Percentiles rank a stretch among this genome's conserved stretches.
Conservation (phyloP, 345 rosid genomes). For the Lumnitzera littorea region DNA sequence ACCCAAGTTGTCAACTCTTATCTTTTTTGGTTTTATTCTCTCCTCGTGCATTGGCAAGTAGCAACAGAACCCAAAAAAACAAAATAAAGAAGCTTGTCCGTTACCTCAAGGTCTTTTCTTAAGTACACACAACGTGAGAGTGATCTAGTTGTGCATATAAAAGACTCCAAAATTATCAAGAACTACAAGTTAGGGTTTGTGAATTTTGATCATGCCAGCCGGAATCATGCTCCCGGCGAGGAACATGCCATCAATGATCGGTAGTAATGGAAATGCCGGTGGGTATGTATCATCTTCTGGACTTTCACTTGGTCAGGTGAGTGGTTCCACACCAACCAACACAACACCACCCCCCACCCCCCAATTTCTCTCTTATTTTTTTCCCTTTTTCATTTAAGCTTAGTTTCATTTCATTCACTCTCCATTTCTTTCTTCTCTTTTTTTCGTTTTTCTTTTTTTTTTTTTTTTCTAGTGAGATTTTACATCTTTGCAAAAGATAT, state of each 20-base stretch:
- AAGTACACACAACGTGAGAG: too few relatives aligned
- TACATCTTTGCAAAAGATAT: too few relatives aligned
- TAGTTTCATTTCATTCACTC: too few relatives aligned
- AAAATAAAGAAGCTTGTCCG: too few relatives aligned
- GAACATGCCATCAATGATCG: conserved; percentile 43
- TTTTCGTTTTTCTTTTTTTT: too few relatives aligned
- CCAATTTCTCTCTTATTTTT: background rate
- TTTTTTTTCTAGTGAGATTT: too few relatives aligned
- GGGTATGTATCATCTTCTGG: conserved; percentile 49
- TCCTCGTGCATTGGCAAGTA: too few relatives aligned
- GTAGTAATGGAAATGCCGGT: conserved; percentile 25
- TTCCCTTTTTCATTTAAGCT: too few relatives aligned
- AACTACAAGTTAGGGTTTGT: conserved; percentile 16
- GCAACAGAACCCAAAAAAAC: background rate
- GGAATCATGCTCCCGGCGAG: conserved; percentile 58
- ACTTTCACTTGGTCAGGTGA: conserved; percentile 50
- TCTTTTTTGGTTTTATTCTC: background rate
- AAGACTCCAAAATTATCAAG: conserved; percentile 2
- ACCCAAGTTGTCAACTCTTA: conserved; percentile 20
- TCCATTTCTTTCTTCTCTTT: too few relatives aligned
- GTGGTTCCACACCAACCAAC: background rate
- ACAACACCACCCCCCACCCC: too few relatives aligned
- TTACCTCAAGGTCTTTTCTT: background rate
- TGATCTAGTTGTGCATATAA: background rate
- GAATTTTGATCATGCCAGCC: conserved; percentile 36